phyloP scores from a whole-genome alignment of 179 eudicot species.

The Spinacia oleracea region DNA sequence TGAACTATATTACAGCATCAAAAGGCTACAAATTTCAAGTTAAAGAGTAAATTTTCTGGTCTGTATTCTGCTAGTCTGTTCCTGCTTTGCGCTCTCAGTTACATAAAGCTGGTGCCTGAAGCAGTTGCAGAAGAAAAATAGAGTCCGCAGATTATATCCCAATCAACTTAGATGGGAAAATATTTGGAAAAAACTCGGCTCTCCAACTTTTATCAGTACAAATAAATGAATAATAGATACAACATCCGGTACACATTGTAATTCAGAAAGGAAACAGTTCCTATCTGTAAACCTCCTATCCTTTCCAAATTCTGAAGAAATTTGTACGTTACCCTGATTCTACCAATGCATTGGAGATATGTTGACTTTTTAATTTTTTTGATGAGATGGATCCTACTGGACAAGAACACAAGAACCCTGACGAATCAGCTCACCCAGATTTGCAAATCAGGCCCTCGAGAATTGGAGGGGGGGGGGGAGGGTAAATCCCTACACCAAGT shows the following conservation, averaged over 20 bases:
- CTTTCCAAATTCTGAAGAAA: background rate
- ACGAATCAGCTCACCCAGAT: background rate
- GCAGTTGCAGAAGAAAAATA: slow-evolving; percentile 1
- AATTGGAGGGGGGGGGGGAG: background rate
- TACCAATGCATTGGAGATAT: background rate
- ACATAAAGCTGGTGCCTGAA: background rate
- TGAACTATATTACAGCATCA: background rate
- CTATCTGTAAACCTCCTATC: background rate
- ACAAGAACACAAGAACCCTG: background rate
- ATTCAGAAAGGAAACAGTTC: too few species aligned
- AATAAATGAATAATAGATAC: background rate
- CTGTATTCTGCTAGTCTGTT: background rate
- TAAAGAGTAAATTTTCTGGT: background rate
- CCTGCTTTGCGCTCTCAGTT: background rate
- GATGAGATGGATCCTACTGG: background rate
- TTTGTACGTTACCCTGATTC: slow-evolving; percentile 10
- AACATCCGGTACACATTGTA: background rate
- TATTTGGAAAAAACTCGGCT: background rate
- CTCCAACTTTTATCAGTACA: background rate
- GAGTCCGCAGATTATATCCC: background rate
- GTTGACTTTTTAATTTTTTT: too few species aligned
- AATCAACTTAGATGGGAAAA: background rate
- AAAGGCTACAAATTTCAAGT: background rate
- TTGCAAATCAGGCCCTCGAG: background rate
- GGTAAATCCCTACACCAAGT: background rate